phyloP scores from a whole-genome alignment of 306 rosid genomes.

The Lagenaria siceraria region DNA sequence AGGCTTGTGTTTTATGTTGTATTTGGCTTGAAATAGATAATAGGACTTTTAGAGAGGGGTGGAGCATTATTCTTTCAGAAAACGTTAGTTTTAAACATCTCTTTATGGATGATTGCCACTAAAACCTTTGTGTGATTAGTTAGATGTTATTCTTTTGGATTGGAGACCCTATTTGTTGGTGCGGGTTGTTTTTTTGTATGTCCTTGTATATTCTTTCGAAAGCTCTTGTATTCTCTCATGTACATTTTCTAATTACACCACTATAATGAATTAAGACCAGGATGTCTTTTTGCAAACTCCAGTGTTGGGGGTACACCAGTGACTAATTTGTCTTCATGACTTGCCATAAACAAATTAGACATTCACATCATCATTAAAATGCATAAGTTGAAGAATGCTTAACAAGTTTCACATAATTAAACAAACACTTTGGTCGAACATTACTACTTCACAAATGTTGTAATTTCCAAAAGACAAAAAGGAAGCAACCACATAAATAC shows the following conservation, averaged over 20 bases:
- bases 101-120: neutral
- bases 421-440: neutral
- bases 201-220: neutral
- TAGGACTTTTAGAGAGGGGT: neutral
- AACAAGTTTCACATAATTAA: neutral
- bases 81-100: neutral
- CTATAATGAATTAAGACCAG: neutral
- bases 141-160: neutral
- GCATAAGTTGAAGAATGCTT: neutral
- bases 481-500: conserved; percentile 5
- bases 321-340: neutral
- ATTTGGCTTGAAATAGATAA: neutral
- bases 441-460: neutral
- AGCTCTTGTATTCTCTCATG: neutral
- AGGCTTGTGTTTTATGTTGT: neutral
- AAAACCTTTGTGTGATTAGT: neutral
- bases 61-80: neutral
- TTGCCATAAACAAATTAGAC: neutral
- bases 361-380: neutral
- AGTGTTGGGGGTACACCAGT: neutral
- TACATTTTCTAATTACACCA: neutral
- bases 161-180: neutral
- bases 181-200: neutral
- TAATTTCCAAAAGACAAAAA: neutral
- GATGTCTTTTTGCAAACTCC: neutral